Evolutionary conservation across 78 protist species (phyloP).

Genomic region (Mastigamoeba balamuthi): DNA sequence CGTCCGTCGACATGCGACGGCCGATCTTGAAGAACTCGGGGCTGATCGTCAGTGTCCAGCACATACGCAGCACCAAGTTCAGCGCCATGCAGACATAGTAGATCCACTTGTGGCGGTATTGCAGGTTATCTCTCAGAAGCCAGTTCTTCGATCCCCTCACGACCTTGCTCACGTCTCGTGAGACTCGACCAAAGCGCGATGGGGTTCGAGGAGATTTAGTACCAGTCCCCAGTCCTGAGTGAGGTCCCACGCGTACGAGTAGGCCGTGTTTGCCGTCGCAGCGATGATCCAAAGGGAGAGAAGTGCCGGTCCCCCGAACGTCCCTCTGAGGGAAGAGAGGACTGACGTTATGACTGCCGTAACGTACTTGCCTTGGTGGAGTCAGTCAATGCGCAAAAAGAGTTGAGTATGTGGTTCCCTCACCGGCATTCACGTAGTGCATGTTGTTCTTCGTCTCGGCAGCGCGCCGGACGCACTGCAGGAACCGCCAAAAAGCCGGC

Average conservation of each 20-base stretch:
- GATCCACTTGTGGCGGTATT: conserved; percentile 19
- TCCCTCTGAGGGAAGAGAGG: neutral
- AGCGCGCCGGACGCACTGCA: conserved; percentile 38
- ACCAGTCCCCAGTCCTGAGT: conserved; percentile 37
- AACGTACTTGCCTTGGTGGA: conserved; percentile 29
- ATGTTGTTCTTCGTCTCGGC: conserved; percentile 36
- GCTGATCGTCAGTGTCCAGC: too few species aligned
- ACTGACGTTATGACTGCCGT: neutral
- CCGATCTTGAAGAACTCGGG: too few species aligned
- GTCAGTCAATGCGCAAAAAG: neutral
- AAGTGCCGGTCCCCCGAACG: neutral
- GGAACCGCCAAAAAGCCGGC: conserved; percentile 23
- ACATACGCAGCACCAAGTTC: too few species aligned
- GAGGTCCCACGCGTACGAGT: conserved; percentile 26
- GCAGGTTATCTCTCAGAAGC: neutral
- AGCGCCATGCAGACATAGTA: too few species aligned
- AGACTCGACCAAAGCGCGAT: too few species aligned
- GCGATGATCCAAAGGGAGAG: conserved; percentile 17
- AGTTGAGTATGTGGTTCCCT: conserved; percentile 4
- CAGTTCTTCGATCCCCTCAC: conserved; percentile 7
- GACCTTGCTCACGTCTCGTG: too few species aligned
- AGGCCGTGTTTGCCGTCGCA: conserved; percentile 2
- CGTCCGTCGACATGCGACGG: too few species aligned
- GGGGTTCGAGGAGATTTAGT: too few species aligned
- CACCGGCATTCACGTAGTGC: too few species aligned